phyloP scores from a whole-genome alignment of 495 filamentous ascomycete genomes.

The Platismatia glauca region DNA sequence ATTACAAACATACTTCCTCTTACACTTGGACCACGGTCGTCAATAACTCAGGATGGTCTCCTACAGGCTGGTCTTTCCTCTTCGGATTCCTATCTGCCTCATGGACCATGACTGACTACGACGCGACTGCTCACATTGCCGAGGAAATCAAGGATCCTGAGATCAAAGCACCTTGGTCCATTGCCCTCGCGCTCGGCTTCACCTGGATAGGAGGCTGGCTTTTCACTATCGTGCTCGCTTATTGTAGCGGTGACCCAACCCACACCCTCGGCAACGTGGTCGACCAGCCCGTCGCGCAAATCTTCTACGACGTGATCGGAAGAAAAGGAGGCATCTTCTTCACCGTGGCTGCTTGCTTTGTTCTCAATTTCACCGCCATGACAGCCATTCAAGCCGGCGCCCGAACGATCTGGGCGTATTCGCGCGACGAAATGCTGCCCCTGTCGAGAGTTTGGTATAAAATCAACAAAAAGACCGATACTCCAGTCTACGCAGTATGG shows the following conservation, averaged over 20 bases:
- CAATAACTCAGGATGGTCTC: slow-evolving; percentile 52
- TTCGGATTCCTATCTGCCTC: slow-evolving; percentile 62
- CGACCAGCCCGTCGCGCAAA: slow-evolving; percentile 54
- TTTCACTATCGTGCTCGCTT: slow-evolving; percentile 55
- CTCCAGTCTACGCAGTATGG: slow-evolving; percentile 55
- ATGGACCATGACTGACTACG: slow-evolving; percentile 56
- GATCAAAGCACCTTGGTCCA: slow-evolving; percentile 51
- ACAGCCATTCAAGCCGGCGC: slow-evolving; percentile 54
- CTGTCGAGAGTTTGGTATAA: slow-evolving; percentile 46
- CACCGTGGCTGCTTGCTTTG: slow-evolving; percentile 49
- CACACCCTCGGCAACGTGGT: slow-evolving; percentile 38
- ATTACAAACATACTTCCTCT: slow-evolving; percentile 48
- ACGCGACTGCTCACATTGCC: slow-evolving; percentile 52
- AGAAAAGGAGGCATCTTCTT: slow-evolving; percentile 50
- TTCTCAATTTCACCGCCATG: slow-evolving; percentile 51
- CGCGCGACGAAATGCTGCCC: slow-evolving; percentile 51
- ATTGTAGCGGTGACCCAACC: slow-evolving; percentile 48
- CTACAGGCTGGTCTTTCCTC: slow-evolving; percentile 56
- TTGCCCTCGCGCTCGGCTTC: slow-evolving; percentile 49
- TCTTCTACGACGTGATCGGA: slow-evolving; percentile 55
- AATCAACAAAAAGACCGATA: slow-evolving; percentile 44
- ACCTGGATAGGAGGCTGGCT: slow-evolving; percentile 53
- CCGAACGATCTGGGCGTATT: slow-evolving; percentile 54
- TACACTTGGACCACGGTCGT: slow-evolving; percentile 59
- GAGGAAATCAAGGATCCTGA: slow-evolving; percentile 55